These are phyloP conservation scores for Exophiala calicioides DNA, from an alignment of 2,329 filamentous ascomycete genomes.

Conservation along the genomic window DNA sequence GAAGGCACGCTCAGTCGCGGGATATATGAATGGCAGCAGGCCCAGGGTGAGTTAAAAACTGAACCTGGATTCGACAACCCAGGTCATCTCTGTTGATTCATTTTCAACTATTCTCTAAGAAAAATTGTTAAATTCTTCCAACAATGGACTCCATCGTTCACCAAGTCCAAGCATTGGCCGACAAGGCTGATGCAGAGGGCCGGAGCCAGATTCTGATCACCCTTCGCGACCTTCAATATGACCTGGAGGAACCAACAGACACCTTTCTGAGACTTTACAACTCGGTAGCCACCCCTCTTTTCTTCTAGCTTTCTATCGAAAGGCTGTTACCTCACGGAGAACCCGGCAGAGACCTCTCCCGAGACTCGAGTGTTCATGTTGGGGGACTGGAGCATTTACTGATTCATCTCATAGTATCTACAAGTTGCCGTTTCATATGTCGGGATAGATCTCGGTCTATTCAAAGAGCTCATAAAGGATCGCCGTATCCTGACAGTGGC, in stretches of 20 bases:
- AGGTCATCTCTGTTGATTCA: too few species aligned
- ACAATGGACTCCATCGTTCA: constrained; percentile 18
- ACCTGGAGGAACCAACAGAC: constrained; percentile 25
- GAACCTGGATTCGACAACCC: too few species aligned
- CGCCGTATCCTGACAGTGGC: constrained; percentile 18
- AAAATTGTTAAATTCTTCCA: too few species aligned
- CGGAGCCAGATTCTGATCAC: constrained; percentile 25
- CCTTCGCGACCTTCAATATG: constrained; percentile 29
- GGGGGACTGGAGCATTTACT: too few species aligned
- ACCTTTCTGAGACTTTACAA: constrained; percentile 20
- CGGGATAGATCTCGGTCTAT: constrained; percentile 30
- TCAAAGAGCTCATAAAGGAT: constrained; percentile 17
- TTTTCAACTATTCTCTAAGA: too few species aligned
- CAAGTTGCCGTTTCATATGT: constrained; percentile 23
- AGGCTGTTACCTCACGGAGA: too few species aligned
- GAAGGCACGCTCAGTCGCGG: too few species aligned
- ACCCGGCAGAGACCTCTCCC: too few species aligned
- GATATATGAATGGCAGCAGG: too few species aligned
- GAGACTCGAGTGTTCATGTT: too few species aligned
- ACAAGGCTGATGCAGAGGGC: constrained; percentile 27
- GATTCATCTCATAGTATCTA: constrained; percentile 19
- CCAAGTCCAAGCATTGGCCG: constrained; percentile 26
- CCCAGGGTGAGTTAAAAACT: too few species aligned
- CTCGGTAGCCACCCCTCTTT: constrained; percentile 20
- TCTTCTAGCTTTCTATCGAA: too few species aligned